Conservation (phyloP, 163 green algal genomes). For the Chlorella variabilis region DNA sequence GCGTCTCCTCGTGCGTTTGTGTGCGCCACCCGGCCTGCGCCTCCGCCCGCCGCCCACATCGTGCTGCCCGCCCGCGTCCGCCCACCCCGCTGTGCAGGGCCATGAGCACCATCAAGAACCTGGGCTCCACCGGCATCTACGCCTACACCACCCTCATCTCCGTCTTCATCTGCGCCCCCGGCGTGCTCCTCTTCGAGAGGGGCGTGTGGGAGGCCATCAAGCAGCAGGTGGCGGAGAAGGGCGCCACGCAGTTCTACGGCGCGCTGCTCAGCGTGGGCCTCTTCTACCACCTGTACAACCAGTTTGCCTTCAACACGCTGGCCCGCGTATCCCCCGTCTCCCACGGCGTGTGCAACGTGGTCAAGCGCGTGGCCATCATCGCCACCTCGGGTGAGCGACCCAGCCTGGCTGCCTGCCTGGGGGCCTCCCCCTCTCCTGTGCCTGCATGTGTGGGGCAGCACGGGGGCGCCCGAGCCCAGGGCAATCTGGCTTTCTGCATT, state of each 20-base stretch:
- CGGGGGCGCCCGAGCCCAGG: too few species aligned
- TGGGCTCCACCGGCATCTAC: conserved; percentile 95
- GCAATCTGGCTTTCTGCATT: too few species aligned
- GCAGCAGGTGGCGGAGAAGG: conserved; percentile 42
- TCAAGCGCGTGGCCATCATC: conserved; percentile 99
- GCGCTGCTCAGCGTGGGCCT: conserved; percentile 91
- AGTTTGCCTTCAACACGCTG: conserved; percentile 99
- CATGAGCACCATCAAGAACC: conserved; percentile 89
- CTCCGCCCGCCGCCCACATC: too few species aligned
- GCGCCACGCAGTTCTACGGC: conserved; percentile 79
- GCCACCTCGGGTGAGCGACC: conserved; percentile 72
- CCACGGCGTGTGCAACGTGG: conserved; percentile 99
- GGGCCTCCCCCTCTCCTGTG: conserved; percentile 3
- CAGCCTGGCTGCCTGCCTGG: too few species aligned
- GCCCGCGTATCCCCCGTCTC: conserved; percentile 93
- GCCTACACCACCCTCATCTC: conserved; percentile 98
- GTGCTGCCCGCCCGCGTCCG: too few species aligned
- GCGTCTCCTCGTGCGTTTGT: too few species aligned
- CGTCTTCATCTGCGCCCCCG: conserved; percentile 89
- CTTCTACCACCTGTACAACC: conserved; percentile 99
- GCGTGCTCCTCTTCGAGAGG: conserved; percentile 85
- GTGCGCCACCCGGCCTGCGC: too few species aligned
- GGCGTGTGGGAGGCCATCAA: conserved; percentile 43
- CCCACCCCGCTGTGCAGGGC: too few species aligned
- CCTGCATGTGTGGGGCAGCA: too few species aligned